Evolutionary conservation across 106 monocot genomes (phyloP).

Genomic region (Dendrobium catenatum): DNA sequence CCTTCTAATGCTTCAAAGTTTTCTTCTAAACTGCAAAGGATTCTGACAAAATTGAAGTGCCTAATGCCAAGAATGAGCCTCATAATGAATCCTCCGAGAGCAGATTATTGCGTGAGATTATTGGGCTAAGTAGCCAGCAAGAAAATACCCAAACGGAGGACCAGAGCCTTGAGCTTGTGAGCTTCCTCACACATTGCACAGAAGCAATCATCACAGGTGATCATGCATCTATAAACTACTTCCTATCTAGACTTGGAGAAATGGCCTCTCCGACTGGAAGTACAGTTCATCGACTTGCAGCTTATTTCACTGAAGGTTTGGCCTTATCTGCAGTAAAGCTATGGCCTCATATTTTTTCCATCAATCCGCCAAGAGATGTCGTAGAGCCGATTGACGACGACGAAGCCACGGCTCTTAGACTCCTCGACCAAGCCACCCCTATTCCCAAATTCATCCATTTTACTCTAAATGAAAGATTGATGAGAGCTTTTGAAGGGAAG

Average conservation of each 20-base stretch:
- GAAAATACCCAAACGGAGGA: slow-evolving; percentile 21
- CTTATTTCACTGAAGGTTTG: slow-evolving; percentile 75
- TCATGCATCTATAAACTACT: slow-evolving; percentile 45
- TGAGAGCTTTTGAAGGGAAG: slow-evolving; percentile 50
- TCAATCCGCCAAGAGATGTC: slow-evolving; percentile 34
- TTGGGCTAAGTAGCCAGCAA: background rate
- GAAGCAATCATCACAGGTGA: slow-evolving; percentile 43
- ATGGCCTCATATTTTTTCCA: slow-evolving; percentile 61
- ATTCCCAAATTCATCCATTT: slow-evolving; percentile 73
- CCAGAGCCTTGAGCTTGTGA: slow-evolving; percentile 56
- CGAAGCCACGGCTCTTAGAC: slow-evolving; percentile 41
- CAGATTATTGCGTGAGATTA: background rate
- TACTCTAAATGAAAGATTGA: slow-evolving; percentile 62
- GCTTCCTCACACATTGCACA: slow-evolving; percentile 49
- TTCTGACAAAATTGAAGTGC: slow-evolving; percentile 3
- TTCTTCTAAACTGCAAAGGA: background rate
- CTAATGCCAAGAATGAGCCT: slow-evolving; percentile 2
- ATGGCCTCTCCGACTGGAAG: slow-evolving; percentile 47
- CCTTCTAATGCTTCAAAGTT: background rate
- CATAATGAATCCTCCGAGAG: slow-evolving; percentile 14
- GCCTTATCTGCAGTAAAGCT: slow-evolving; percentile 35
- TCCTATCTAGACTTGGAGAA: slow-evolving; percentile 55
- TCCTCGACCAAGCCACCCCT: slow-evolving; percentile 56
- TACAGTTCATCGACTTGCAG: slow-evolving; percentile 52
- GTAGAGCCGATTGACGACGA: slow-evolving; percentile 14